phyloP scores from a whole-genome alignment of 768 basidiomycete species.

The Lactarius pseudohatsudake region DNA sequence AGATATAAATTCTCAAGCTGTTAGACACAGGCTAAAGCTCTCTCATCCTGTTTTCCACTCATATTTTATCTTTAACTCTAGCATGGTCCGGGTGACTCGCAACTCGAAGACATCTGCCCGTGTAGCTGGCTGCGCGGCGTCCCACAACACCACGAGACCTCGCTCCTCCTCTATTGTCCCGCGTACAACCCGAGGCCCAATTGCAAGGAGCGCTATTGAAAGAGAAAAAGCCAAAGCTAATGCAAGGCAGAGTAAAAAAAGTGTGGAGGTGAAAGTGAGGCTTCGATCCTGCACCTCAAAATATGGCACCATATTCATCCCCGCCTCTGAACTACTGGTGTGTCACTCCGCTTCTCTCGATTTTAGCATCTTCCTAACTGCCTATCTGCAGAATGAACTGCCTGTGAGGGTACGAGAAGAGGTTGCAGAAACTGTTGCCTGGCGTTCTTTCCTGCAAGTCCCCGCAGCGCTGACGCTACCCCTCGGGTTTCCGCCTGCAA shows the following conservation, averaged over 20 bases:
- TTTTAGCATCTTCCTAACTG: not conserved
- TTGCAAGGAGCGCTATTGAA: not conserved
- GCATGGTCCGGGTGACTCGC: conserved; percentile 12
- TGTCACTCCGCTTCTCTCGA: not conserved
- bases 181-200: not conserved
- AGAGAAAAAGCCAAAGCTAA: not conserved
- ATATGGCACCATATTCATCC: not conserved
- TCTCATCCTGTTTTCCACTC: not conserved
- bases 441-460: too few species aligned
- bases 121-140: conserved; percentile 7
- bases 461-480: not conserved
- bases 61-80: not conserved
- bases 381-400: conserved; percentile 1
- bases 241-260: not conserved
- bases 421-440: conserved; percentile 12
- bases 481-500: not conserved
- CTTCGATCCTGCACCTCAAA: not conserved
- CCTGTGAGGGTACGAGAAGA: conserved; percentile 17
- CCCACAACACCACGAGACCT: not conserved
- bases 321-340: conserved; percentile 10
- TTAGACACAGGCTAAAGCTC: not conserved
- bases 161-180: not conserved
- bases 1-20: not conserved
- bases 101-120: not conserved
- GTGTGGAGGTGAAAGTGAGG: not conserved